phyloP scores from a whole-genome alignment of 495 filamentous ascomycete species.

The Penicillium psychrofluorescens region DNA sequence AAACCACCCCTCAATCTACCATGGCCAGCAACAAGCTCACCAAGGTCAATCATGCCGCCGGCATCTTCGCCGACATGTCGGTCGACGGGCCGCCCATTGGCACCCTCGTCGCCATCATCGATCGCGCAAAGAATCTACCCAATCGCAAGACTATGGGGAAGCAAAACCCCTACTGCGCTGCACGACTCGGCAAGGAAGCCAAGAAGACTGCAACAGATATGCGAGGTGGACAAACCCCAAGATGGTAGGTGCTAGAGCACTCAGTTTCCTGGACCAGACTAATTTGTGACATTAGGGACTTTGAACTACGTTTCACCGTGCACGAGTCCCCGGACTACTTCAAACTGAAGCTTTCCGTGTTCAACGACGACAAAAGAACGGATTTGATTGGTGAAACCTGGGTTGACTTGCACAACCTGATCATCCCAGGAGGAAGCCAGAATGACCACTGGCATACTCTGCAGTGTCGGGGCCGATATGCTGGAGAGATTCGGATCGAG shows the following conservation, averaged over 20 bases:
- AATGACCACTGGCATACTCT: constrained; percentile 87
- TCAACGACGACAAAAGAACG: constrained; percentile 96
- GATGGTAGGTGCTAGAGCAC: constrained; percentile 59
- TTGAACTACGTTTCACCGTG: constrained; percentile 91
- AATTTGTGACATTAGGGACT: constrained; percentile 59
- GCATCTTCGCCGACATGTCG: constrained; percentile 93
- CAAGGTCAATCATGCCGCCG: constrained; percentile 65
- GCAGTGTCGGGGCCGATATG: constrained; percentile 84
- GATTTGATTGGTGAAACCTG: constrained; percentile 92
- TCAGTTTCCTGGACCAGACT: background rate
- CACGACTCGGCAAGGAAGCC: constrained; percentile 89
- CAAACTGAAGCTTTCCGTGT: constrained; percentile 87
- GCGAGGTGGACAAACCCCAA: constrained; percentile 89
- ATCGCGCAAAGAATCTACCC: constrained; percentile 91
- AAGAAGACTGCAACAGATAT: constrained; percentile 96
- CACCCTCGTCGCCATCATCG: constrained; percentile 84
- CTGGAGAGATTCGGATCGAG: constrained; percentile 89
- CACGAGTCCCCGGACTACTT: constrained; percentile 96
- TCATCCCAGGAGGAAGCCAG: constrained; percentile 82
- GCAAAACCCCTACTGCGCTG: constrained; percentile 96
- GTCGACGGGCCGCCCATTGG: constrained; percentile 93
- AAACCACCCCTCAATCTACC: too few species aligned
- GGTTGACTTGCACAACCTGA: constrained; percentile 72
- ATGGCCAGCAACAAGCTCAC: constrained; percentile 14
- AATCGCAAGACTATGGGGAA: constrained; percentile 97